phyloP scores from a whole-genome alignment of 306 rosid genomes.

The Vigna mungo region DNA sequence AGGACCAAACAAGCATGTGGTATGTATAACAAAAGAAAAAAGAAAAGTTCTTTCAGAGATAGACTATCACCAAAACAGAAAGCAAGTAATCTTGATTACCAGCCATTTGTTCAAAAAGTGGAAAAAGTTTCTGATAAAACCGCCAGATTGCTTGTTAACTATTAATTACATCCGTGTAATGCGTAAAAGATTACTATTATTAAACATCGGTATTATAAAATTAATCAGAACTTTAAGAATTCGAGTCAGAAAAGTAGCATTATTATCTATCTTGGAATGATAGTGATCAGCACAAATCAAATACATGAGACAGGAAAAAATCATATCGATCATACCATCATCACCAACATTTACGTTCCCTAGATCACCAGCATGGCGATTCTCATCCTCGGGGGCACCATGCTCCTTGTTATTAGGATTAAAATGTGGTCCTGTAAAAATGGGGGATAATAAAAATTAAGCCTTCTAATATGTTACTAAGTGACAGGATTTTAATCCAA shows the following conservation, averaged over 20 bases:
- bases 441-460: neutral
- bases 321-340: constrained; percentile 62
- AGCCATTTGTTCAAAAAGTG: neutral
- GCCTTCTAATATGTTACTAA: neutral
- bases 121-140: neutral
- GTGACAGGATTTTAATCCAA: neutral
- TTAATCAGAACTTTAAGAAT: neutral
- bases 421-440: constrained; percentile 77
- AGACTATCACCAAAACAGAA: neutral
- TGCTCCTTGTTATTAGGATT: constrained; percentile 83
- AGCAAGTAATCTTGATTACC: constrained; percentile 4
- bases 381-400: constrained; percentile 84
- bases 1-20: constrained; percentile 22
- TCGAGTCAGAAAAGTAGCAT: neutral
- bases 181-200: neutral
- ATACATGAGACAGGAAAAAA: neutral
- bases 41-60: neutral
- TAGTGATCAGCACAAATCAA: neutral
- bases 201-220: neutral
- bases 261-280: neutral
- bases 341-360: constrained; percentile 85
- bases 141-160: neutral
- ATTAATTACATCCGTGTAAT: neutral
- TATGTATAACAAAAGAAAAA: neutral
- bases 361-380: constrained; percentile 95